A percentile compares a stretch with the other conserved stretches of the same genome.
phyloP scores from a whole-genome alignment of 1,139 yeast species.

The Blastobotrys raffinosifermentans region DNA sequence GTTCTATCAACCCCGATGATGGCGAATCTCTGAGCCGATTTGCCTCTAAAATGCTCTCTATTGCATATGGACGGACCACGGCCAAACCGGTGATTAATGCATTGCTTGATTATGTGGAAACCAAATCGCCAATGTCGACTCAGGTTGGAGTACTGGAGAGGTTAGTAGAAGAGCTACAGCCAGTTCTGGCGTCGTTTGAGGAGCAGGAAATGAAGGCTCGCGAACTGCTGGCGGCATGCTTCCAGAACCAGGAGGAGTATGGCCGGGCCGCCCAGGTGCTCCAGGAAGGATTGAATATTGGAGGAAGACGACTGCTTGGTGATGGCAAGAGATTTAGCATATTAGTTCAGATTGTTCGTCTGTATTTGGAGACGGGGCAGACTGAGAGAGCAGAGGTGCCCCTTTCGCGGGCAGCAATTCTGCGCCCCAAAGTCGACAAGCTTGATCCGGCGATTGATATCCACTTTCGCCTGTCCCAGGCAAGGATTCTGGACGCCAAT shows the following conservation, averaged over 20 bases:
- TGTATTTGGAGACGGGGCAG: slow-evolving; percentile 30
- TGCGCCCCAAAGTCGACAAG: slow-evolving; percentile 19
- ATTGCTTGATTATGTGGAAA: slow-evolving; percentile 9
- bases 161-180: slow-evolving; percentile 16
- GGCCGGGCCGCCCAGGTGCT: slow-evolving; percentile 27
- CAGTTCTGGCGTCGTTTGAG: slow-evolving; percentile 25
- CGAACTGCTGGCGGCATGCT: slow-evolving; percentile 26
- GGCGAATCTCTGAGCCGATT: slow-evolving; percentile 4
- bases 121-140: slow-evolving; percentile 3
- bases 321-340: slow-evolving; percentile 27
- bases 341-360: slow-evolving; percentile 29
- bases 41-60: slow-evolving; percentile 9
- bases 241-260: slow-evolving; percentile 23
- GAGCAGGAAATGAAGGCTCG: slow-evolving; percentile 27
- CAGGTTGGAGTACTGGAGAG: slow-evolving; percentile 10
- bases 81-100: slow-evolving; percentile 14
- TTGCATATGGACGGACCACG: slow-evolving; percentile 12
- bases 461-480: slow-evolving; percentile 32
- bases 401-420: slow-evolving; percentile 28
- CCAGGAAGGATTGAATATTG: slow-evolving; percentile 25
- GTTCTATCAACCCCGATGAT: background rate
- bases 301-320: slow-evolving; percentile 20
- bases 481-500: slow-evolving; percentile 31
- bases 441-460: slow-evolving; percentile 17
- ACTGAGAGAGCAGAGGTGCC: slow-evolving; percentile 30